Percentiles rank a stretch among this genome's conserved stretches.
Evolutionary conservation across 2,329 filamentous ascomycete genomes (phyloP).

Genomic region (Penicillium crustosum): DNA sequence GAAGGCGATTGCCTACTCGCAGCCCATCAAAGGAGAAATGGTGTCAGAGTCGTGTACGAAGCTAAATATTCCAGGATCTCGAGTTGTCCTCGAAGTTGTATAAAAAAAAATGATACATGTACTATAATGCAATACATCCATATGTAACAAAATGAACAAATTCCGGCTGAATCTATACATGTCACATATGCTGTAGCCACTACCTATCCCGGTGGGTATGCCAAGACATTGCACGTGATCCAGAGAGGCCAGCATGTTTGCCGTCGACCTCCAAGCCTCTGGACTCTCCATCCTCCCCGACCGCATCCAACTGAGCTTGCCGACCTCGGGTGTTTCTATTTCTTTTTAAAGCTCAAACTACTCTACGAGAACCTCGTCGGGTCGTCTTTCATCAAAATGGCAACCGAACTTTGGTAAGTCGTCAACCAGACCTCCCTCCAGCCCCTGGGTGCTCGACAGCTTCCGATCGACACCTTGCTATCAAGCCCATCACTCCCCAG

Average conservation of each 20-base stretch:
- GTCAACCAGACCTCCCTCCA: constrained; percentile 35
- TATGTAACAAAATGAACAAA: background rate
- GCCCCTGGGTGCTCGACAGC: constrained; percentile 35
- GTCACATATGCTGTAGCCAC: constrained; percentile 1
- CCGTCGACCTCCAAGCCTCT: constrained; percentile 34
- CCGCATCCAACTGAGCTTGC: constrained; percentile 26
- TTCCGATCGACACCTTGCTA: constrained; percentile 21
- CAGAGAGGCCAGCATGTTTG: constrained; percentile 37
- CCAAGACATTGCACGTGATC: constrained; percentile 37
- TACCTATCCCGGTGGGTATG: constrained; percentile 11
- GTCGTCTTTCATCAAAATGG: constrained; percentile 58
- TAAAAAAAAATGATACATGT: background rate
- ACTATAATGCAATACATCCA: constrained; percentile 1
- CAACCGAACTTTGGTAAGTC: constrained; percentile 79
- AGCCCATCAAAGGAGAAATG: constrained; percentile 17
- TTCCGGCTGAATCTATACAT: background rate
- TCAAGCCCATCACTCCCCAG: constrained; percentile 1
- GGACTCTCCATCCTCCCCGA: constrained; percentile 31
- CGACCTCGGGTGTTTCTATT: constrained; percentile 17
- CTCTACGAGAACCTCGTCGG: constrained; percentile 16
- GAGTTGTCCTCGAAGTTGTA: constrained; percentile 23
- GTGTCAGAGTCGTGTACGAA: constrained; percentile 31
- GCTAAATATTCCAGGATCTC: constrained; percentile 36
- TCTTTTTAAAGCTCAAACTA: constrained; percentile 19
- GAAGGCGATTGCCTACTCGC: constrained; percentile 38